phyloP scores from a whole-genome alignment of 305 asterid species.

The Fraxinus nigra region DNA sequence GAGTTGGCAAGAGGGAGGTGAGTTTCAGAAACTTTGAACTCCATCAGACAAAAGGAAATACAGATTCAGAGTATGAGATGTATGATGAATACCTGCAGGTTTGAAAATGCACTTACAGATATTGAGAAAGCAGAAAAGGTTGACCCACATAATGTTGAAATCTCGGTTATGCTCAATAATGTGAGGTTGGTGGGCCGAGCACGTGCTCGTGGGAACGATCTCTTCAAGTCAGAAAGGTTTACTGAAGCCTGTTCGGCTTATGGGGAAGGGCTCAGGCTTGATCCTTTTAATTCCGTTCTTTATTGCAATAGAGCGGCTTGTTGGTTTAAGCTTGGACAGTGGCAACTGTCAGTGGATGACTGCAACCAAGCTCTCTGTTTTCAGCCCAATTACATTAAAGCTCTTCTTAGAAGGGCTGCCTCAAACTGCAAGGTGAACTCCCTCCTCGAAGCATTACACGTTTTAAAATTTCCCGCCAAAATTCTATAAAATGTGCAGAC shows the following conservation, averaged over 20 bases:
- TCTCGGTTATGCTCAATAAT: conserved; percentile 45
- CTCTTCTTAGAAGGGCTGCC: conserved; percentile 85
- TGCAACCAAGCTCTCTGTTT: conserved; percentile 74
- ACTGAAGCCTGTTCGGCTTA: conserved; percentile 92
- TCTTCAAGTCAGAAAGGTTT: conserved; percentile 74
- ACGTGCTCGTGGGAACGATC: conserved; percentile 84
- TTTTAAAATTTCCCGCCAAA: not conserved
- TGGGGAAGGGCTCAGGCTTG: conserved; percentile 74
- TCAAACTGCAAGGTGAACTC: conserved; percentile 60
- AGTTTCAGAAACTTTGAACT: conserved; percentile 18
- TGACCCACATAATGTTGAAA: conserved; percentile 64
- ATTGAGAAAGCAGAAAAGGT: conserved; percentile 59
- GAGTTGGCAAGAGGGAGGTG: conserved; percentile 88
- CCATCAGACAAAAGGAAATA: conserved; percentile 2
- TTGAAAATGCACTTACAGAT: conserved; percentile 59
- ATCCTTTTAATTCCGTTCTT: conserved; percentile 74
- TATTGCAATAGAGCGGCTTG: conserved; percentile 97
- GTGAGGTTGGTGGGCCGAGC: conserved; percentile 64
- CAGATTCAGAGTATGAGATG: conserved; percentile 12
- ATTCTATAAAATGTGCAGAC: not conserved
- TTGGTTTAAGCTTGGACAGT: conserved; percentile 78
- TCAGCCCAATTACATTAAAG: conserved; percentile 79
- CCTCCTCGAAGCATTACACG: not conserved
- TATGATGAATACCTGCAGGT: conserved; percentile 43
- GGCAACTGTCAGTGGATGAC: conserved; percentile 74